Base-by-base conservation (phyloP, 106 monocot genomes). In the Platanthera guangdongensis region DNA sequence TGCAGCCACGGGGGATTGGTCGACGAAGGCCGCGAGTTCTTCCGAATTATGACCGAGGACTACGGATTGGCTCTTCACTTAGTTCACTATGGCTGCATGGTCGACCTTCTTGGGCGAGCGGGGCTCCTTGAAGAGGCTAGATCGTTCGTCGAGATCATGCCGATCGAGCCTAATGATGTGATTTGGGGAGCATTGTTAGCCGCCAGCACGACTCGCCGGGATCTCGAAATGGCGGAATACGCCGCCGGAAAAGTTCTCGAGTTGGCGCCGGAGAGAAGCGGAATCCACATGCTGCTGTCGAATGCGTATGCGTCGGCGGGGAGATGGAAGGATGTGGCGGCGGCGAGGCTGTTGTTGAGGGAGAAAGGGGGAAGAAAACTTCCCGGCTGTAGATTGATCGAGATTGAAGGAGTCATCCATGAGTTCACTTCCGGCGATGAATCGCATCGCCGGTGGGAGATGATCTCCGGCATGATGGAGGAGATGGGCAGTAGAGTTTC, bases 21-120 rank as follows among this genome's bases (percentile, higher is more conserved):
- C 3, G 47, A 88, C 79, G 82, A 88, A 74, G 93, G 93, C 47
- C 48, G 57, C 14, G 5, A 45, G 48, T 69, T 83, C 28, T 94
- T 88, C 52, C 52, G 76, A 11, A 48, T 21, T 16, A 94, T 88
- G 93, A 45, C 72, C 0, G 32, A 46, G 10, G 62, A 80, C n/a
- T 85, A 78, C 59, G 60, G 75, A 47, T 84, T 94, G 45, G 47
- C 64, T 47, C 90, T 90, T 54, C 83, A 77, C 52, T 71, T 81
- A 14, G 84, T 90, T 78, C 93, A 93, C 57, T 88, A 90, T 19
- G 87, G 89, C 21, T 93, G 93, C 81, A 88, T 93, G 77, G 88
- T 90, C 45, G 89, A 93, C 55, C 83, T 93, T 45, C 82, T 89
- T 18, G 88, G 86, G 16, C 80, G 88, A 55, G 86, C 90, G 7